Evolutionary conservation across 129 eudicot genomes (phyloP).

Genomic region (Gnaphalium uliginosum): DNA sequence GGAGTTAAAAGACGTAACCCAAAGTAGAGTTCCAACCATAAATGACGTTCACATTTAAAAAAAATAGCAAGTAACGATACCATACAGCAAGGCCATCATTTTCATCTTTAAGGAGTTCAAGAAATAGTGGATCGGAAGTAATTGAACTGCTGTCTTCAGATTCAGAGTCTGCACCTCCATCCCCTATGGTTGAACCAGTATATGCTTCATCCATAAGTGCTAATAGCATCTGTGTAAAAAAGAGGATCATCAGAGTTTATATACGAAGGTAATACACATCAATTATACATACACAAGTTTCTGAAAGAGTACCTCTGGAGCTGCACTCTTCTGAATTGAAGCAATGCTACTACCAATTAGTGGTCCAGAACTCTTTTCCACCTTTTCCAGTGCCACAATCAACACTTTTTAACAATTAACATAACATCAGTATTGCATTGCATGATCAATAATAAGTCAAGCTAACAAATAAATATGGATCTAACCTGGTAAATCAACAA

Average conservation of each 20-base stretch:
- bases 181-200: slow-evolving; percentile 92
- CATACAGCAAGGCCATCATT: slow-evolving; percentile 97
- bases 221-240: slow-evolving; percentile 70
- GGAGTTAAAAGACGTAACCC: neutral
- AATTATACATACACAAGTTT: slow-evolving; percentile 2
- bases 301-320: slow-evolving; percentile 71
- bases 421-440: slow-evolving; percentile 13
- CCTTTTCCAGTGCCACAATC: slow-evolving; percentile 92
- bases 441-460: slow-evolving; percentile 9
- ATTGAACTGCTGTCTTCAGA: slow-evolving; percentile 81
- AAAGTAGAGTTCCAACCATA: neutral
- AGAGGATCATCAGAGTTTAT: slow-evolving; percentile 11
- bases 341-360: slow-evolving; percentile 92
- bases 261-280: neutral
- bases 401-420: slow-evolving; percentile 58
- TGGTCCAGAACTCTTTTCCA: slow-evolving; percentile 84
- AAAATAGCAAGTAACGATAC: slow-evolving; percentile 17
- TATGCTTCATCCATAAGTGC: slow-evolving; percentile 99
- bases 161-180: slow-evolving; percentile 93
- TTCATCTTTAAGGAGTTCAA: slow-evolving; percentile 95
- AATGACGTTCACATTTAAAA: too few species aligned
- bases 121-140: slow-evolving; percentile 82
- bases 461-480: slow-evolving; percentile 20
- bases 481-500: slow-evolving; percentile 85
- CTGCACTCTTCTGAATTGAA: slow-evolving; percentile 84